phyloP scores from a whole-genome alignment of 2,329 filamentous ascomycete genomes.

The Colletotrichum ledebouriae region DNA sequence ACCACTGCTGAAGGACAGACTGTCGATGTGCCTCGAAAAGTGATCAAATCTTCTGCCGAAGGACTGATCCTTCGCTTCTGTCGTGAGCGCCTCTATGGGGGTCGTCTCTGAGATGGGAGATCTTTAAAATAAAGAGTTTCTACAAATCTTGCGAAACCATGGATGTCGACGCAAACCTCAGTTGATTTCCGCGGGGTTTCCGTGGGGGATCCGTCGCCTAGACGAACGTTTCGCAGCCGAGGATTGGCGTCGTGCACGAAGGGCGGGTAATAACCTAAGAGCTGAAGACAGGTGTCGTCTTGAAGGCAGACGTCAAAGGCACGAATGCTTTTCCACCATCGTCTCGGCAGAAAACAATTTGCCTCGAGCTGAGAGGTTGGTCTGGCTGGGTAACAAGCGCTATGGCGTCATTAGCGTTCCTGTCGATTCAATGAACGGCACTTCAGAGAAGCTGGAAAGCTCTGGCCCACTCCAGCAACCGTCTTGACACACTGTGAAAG shows the following conservation, averaged over 20 bases:
- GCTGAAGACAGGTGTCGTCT: background rate
- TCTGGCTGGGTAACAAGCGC: slow-evolving; percentile 1
- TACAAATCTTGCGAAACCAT: slow-evolving; percentile 5
- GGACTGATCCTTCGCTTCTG: slow-evolving; percentile 1
- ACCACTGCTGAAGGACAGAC: background rate
- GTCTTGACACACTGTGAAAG: slow-evolving; percentile 18
- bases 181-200: background rate
- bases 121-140: background rate
- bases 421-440: background rate
- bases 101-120: no score
- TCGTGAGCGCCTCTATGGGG: background rate
- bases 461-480: slow-evolving; percentile 17
- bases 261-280: background rate
- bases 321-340: background rate
- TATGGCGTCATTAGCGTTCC: slow-evolving; percentile 37
- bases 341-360: background rate
- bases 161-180: slow-evolving; percentile 31
- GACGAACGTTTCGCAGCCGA: background rate
- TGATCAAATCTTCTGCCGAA: background rate
- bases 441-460: slow-evolving; percentile 26
- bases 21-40: background rate
- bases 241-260: background rate
- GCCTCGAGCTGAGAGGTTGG: background rate
- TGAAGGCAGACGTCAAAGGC: background rate
- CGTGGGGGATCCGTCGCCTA: background rate